Conservation (phyloP, 2,329 filamentous ascomycete species). For the Colletotrichum musae region DNA sequence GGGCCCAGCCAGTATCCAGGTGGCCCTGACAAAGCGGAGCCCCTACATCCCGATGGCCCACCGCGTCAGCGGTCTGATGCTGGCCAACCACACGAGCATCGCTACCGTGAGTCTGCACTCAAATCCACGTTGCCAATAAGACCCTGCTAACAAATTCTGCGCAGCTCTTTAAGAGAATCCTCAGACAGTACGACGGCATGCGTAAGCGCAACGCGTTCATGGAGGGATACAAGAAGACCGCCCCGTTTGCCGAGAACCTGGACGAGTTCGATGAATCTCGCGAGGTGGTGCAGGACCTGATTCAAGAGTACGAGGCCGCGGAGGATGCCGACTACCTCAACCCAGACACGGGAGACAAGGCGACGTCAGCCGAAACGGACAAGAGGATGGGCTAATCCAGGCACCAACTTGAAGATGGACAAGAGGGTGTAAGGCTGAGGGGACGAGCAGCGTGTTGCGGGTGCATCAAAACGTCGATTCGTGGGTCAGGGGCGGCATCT, state of each 20-base stretch:
- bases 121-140: background rate
- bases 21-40: conserved; percentile 95
- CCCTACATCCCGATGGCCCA: conserved; percentile 96
- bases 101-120: conserved; percentile 74
- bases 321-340: conserved; percentile 92
- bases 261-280: conserved; percentile 96
- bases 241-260: conserved; percentile 91
- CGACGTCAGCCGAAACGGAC: conserved; percentile 67
- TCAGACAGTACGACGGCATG: conserved; percentile 93
- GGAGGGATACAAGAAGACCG: conserved; percentile 95
- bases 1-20: conserved; percentile 98
- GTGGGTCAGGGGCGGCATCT: conserved; percentile 20
- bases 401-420: background rate
- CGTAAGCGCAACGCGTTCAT: conserved; percentile 97
- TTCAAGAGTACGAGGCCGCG: conserved; percentile 95
- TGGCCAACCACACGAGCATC: conserved; percentile 98
- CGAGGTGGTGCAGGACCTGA: conserved; percentile 91
- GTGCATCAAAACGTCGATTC: conserved; percentile 26
- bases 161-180: conserved; percentile 91
- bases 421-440: conserved; percentile 14
- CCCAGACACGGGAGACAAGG: conserved; percentile 72
- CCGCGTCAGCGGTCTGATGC: conserved; percentile 95
- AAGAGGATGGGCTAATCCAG: conserved; percentile 59
- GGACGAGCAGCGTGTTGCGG: conserved; percentile 3
- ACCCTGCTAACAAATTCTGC: conserved; percentile 15